phyloP scores from a whole-genome alignment of 2,329 filamentous ascomycete genomes.

The Sordariomycetes sp. region DNA sequence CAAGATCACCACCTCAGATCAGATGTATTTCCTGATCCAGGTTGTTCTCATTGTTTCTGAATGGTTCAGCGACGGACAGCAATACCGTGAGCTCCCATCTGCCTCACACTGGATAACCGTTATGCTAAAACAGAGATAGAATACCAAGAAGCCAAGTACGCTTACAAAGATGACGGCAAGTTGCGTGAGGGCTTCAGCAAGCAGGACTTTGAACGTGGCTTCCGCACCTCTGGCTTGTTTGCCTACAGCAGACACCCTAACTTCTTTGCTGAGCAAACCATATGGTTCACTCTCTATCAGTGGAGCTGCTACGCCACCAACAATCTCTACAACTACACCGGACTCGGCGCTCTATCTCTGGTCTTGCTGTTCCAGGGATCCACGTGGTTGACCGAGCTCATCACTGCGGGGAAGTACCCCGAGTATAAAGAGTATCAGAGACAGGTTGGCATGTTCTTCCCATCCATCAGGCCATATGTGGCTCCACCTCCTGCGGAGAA shows the following conservation, averaged over 20 bases:
- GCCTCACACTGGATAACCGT: too few species aligned
- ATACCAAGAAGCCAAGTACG: slow-evolving; percentile 72
- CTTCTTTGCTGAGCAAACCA: slow-evolving; percentile 81
- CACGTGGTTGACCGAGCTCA: slow-evolving; percentile 76
- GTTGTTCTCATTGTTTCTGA: slow-evolving; percentile 53
- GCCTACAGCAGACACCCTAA: slow-evolving; percentile 88
- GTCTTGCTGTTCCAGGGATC: slow-evolving; percentile 81
- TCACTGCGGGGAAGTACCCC: slow-evolving; percentile 75
- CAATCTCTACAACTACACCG: slow-evolving; percentile 70
- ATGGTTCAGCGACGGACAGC: slow-evolving; percentile 81
- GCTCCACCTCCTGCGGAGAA: slow-evolving; percentile 30
- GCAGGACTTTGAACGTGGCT: slow-evolving; percentile 81
- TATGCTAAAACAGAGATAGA: too few species aligned
- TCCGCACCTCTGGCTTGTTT: slow-evolving; percentile 78
- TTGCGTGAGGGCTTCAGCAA: slow-evolving; percentile 56
- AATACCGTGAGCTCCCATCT: slow-evolving; percentile 81
- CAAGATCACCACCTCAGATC: slow-evolving; percentile 32
- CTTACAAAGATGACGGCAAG: slow-evolving; percentile 66
- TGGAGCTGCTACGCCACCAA: slow-evolving; percentile 74
- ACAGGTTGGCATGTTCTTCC: slow-evolving; percentile 76
- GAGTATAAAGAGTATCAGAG: slow-evolving; percentile 82
- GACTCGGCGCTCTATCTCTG: slow-evolving; percentile 58
- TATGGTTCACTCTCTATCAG: slow-evolving; percentile 83
- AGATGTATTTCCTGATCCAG: slow-evolving; percentile 35
- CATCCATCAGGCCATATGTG: slow-evolving; percentile 38